Evolutionary conservation across 169 alveolate genomes (phyloP), one percentile per base, ranked within the genome.

Genomic region (Plasmodium blacklocki): DNA sequence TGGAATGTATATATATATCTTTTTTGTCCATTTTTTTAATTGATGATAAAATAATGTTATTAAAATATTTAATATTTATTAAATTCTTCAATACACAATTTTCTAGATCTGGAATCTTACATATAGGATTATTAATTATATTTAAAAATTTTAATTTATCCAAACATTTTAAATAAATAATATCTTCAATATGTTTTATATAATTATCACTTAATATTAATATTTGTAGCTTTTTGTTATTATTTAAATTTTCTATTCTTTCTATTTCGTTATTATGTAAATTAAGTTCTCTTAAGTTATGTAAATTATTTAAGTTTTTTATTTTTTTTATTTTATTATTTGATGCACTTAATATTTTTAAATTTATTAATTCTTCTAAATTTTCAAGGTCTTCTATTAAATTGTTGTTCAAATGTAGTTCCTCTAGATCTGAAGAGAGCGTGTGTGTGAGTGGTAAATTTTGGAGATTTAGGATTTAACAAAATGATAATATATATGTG

Each of bases 311-410:
- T 29, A 78, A 56, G 54, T 64, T 78, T 78, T 78, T 78, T 64
- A 78, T 78, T 78, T 78, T 49, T 64, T 66, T 64, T 26, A 78
- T 78, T 21, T 78, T 78, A 43, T 78, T 78, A 60, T 78, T 78
- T 39, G 89, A 64, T 4, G 52, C 15, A 43, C 78, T 78, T 66
- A 78, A 19, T 2, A 63, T 78, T 49, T 66, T 78, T 19, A 78
- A 59, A 8, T 52, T 78, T 18, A 45, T 52, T 47, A 78, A 45
- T 12, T 71, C 89, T 6, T 78, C 72, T 43, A 78, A 59, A 58
- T 78, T 78, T 64, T 64, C 89, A 1, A 78, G 60, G 19, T 78
- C 89, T 70, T 78, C 89, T 66, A 78, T 78, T n/a, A 64, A 59
- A 56, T 78, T 78, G 67, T 64, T 78, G 45, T 78, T 76, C 18